phyloP scores from a whole-genome alignment of 2,329 filamentous ascomycete genomes.

The Fusarium ambrosium region DNA sequence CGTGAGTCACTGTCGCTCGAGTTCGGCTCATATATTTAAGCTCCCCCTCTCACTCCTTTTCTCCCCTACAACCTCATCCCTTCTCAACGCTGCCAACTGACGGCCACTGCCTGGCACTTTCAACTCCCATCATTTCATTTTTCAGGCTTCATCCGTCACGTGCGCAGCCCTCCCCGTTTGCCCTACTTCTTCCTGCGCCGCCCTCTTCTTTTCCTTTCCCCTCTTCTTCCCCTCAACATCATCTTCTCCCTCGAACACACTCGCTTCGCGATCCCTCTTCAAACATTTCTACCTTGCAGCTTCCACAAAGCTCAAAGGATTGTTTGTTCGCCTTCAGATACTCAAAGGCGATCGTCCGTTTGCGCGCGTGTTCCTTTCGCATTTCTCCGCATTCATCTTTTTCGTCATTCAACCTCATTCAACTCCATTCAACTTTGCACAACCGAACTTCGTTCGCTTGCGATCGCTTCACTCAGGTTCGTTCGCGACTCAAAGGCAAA shows the following conservation, averaged over 20 bases:
- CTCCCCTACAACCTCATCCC: background rate
- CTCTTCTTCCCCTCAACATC: background rate
- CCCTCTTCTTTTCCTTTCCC: background rate
- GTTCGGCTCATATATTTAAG: background rate
- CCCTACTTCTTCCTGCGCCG: background rate
- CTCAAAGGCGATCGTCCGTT: background rate
- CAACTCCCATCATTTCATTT: background rate
- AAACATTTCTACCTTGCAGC: background rate
- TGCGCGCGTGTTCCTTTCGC: background rate
- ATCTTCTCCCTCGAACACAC: background rate
- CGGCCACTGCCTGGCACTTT: background rate
- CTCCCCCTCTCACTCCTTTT: background rate
- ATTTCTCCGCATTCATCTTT: background rate
- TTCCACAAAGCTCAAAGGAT: background rate
- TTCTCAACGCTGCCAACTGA: background rate
- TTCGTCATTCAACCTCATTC: background rate
- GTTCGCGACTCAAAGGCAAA: conserved; percentile 3
- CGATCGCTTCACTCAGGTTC: background rate
- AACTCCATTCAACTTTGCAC: background rate
- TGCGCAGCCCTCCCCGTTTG: background rate
- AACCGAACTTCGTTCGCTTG: background rate
- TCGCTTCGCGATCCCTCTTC: background rate
- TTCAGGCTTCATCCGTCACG: background rate
- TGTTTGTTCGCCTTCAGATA: background rate
- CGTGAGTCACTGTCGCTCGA: background rate